Evolutionary conservation across 768 basidiomycete genomes (phyloP), one percentile per base, ranked within the genome.

Genomic region (Guyanaporus albipodus): DNA sequence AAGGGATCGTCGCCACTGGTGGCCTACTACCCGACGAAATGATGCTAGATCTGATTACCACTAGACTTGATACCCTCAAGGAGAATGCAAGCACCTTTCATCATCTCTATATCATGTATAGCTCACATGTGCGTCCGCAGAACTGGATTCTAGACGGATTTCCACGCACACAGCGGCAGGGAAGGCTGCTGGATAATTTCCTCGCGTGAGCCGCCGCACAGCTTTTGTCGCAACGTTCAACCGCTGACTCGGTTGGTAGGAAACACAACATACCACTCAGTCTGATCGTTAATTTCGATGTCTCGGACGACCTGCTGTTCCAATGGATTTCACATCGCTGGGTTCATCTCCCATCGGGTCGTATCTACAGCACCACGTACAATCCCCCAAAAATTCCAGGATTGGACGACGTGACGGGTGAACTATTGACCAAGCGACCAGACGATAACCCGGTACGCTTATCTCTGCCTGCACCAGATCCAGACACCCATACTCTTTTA

Each of bases 61-160:
- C 74, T 59, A 82, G 83, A 58, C 73, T 93, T 32, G 79, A 85
- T 59, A 59, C 67, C 35, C 69, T 88, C 34, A 74, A 74, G 44
- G 78, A 82, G 62, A 81, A 80, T 68, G 88, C 79, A 48, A 28
- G 74, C 44, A 32, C 41, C 39, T 26, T 67, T 52, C 10, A 14
- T 42, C 23, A 8, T 18, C 26, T 32, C 41, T 6, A 26, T 33
- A n/a, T 38, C 32, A 18, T 21, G 19, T 10, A n/a, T 33, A n/a
- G 33, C 40, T 50, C 50, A 40, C 43, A 35, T 47, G 53, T 50
- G 33, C 31, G 23, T 46, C 12, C 26, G 33, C 37, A 91, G 87
- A 84, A 86, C 60, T 93, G 91, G 91, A 83, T 93, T 50, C 66
- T 93, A 40, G 92, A 94, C 50, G 92, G 92, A 24, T 94, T 94